Evolutionary conservation across 73 alveolate species (phyloP).

Genomic region (Tetrahymena elliotti): DNA sequence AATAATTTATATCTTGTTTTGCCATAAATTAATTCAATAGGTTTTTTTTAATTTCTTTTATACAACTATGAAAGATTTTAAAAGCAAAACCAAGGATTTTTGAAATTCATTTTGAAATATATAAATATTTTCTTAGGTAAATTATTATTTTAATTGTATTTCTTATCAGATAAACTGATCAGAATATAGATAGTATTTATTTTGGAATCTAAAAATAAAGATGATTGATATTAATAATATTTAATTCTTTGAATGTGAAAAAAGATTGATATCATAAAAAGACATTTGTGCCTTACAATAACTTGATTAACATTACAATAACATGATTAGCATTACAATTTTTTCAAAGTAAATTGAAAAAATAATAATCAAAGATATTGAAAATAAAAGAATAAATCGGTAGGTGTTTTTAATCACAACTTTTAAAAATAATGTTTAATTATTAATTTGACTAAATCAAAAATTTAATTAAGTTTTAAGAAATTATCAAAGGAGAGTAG

Average conservation of each 20-base stretch:
- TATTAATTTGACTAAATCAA: background rate
- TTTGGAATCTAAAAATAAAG: too few species aligned
- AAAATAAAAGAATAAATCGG: background rate
- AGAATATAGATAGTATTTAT: background rate
- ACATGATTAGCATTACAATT: background rate
- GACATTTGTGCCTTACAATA: too few species aligned
- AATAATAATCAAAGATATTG: background rate
- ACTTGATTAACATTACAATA: background rate
- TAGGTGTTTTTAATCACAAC: background rate
- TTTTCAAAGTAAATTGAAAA: background rate
- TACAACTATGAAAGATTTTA: background rate
- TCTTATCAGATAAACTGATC: background rate
- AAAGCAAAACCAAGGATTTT: too few species aligned
- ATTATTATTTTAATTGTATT: too few species aligned
- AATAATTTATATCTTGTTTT: too few species aligned
- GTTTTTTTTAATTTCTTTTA: background rate
- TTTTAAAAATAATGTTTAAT: background rate
- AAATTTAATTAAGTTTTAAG: too few species aligned
- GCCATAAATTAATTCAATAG: background rate
- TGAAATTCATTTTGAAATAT: too few species aligned
- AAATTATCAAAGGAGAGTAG: background rate
- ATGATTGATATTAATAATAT: too few species aligned
- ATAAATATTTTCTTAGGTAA: too few species aligned
- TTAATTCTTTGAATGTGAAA: too few species aligned
- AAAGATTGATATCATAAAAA: background rate